phyloP scores from a whole-genome alignment of 2,329 filamentous ascomycete species.

The Orbilia ellipsospora region DNA sequence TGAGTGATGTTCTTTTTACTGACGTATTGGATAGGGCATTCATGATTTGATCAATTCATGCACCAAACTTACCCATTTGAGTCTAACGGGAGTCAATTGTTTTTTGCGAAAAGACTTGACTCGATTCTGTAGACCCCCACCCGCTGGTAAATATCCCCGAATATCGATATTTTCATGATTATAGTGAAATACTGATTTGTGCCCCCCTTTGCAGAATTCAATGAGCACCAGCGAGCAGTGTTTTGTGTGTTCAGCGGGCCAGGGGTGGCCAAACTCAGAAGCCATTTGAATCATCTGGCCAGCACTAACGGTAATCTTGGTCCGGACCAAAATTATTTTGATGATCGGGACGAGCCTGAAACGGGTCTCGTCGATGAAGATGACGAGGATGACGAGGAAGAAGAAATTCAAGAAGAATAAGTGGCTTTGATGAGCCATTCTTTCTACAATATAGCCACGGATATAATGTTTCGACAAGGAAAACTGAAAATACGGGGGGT shows the following conservation, averaged over 20 bases:
- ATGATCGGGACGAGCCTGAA: constrained; percentile 57
- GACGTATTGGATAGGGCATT: constrained; percentile 75
- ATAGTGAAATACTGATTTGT: background rate
- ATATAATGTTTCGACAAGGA: background rate
- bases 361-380: constrained; percentile 55
- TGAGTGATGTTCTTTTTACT: no score
- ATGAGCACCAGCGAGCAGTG: constrained; percentile 90
- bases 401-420: constrained; percentile 57
- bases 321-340: constrained; percentile 56
- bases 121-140: constrained; percentile 85
- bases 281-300: constrained; percentile 73
- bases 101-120: constrained; percentile 84
- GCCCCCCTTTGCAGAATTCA: constrained; percentile 76
- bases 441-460: background rate
- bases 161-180: background rate
- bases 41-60: constrained; percentile 89
- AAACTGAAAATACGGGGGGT: no score
- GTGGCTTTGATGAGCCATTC: background rate
- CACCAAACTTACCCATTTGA: constrained; percentile 90
- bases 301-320: constrained; percentile 42
- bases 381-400: constrained; percentile 58
- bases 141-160: constrained; percentile 62
- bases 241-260: constrained; percentile 97
- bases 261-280: constrained; percentile 80
- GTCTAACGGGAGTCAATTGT: constrained; percentile 89